These are phyloP conservation scores for Bidens hawaiensis DNA, from an alignment of 140 eudicot species.

Conservation along the genomic window DNA sequence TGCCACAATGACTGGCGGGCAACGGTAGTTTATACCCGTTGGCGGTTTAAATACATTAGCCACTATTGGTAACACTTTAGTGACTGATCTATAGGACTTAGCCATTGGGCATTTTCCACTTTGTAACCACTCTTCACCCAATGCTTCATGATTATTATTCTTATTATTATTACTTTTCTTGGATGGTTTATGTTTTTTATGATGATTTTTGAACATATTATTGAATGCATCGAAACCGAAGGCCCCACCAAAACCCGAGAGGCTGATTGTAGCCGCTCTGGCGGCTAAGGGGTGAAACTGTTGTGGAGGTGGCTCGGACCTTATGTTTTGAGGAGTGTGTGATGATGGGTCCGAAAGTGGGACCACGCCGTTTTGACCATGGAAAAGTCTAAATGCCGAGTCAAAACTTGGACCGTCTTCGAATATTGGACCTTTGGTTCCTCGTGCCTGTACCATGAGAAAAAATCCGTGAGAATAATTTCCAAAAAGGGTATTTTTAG, in stretches of 20 bases:
- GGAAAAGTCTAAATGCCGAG: constrained; percentile 72
- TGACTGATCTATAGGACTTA: constrained; percentile 85
- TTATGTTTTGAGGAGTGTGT: constrained; percentile 29
- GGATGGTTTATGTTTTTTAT: constrained; percentile 53
- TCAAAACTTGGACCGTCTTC: constrained; percentile 98
- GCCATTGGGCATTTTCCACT: constrained; percentile 91
- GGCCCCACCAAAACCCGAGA: constrained; percentile 71
- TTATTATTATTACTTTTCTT: too few species aligned
- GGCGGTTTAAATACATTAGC: constrained; percentile 85
- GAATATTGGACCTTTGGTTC: constrained; percentile 89
- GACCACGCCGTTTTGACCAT: constrained; percentile 86
- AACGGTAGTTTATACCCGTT: constrained; percentile 54
- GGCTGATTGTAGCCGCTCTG: constrained; percentile 89
- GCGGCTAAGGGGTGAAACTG: constrained; percentile 90
- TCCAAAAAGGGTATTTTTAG: constrained; percentile 2
- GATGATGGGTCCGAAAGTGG: constrained; percentile 68
- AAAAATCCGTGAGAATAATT: constrained; percentile 11
- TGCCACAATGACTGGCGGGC: constrained; percentile 79
- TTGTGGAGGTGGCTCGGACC: constrained; percentile 44
- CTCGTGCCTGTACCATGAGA: constrained; percentile 40
- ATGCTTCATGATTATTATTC: constrained; percentile 64
- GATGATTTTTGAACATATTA: constrained; percentile 64
- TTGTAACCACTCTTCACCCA: constrained; percentile 90
- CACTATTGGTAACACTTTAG: constrained; percentile 68
- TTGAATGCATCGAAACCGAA: constrained; percentile 80